phyloP scores from a whole-genome alignment of 371 early-diverging fungal species.

The Furculomyces boomerangus region DNA sequence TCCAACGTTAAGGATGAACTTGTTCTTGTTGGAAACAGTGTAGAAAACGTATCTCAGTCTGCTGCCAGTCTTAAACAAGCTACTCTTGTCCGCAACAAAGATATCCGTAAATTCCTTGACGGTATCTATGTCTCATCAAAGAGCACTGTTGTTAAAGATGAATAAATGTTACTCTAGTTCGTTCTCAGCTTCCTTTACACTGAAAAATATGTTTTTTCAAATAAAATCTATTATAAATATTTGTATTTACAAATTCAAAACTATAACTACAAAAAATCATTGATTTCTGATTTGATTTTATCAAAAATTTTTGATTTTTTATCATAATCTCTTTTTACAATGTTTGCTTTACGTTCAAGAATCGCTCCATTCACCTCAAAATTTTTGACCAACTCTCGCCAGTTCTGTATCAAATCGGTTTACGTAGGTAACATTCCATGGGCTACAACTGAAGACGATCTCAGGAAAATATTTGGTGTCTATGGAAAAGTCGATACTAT shows the following conservation, averaged over 20 bases:
- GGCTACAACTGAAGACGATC: neutral
- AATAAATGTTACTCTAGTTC: too few species aligned
- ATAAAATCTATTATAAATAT: too few species aligned
- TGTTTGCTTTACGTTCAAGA: too few species aligned
- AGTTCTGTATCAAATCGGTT: neutral
- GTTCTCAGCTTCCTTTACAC: too few species aligned
- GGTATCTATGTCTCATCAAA: conserved; percentile 96
- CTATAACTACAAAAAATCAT: too few species aligned
- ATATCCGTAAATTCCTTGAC: conserved; percentile 99
- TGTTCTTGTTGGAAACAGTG: conserved; percentile 86
- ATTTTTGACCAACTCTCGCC: too few species aligned
- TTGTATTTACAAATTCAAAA: too few species aligned
- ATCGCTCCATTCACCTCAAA: too few species aligned
- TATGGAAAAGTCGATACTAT: neutral
- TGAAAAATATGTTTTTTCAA: too few species aligned
- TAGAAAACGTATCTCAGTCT: conserved; percentile 96
- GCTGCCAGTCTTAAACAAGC: conserved; percentile 79
- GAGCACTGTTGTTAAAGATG: conserved; percentile 24
- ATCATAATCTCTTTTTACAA: too few species aligned
- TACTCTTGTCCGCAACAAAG: conserved; percentile 78
- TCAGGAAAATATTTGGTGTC: neutral
- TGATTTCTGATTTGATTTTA: too few species aligned
- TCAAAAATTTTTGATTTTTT: too few species aligned
- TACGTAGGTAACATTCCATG: neutral
- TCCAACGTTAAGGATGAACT: conserved; percentile 93